Evolutionary conservation across 2,329 filamentous ascomycete species (phyloP).

Genomic region (Didymella pomorum): DNA sequence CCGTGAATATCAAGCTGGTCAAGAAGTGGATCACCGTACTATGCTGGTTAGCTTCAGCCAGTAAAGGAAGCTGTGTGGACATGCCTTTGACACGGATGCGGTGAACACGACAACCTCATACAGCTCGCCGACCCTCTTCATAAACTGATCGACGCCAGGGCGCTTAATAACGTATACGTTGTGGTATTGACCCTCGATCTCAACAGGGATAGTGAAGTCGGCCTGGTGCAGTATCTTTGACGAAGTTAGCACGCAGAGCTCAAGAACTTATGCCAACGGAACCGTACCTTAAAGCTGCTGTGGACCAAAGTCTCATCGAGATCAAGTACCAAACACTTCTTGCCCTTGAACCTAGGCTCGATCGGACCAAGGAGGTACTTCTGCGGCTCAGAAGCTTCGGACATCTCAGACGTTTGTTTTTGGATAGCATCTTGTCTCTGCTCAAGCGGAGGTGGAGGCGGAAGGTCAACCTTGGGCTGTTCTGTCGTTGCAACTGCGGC

Average conservation of each 20-base stretch:
- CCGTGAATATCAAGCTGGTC: slow-evolving; percentile 98
- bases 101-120: slow-evolving; percentile 99
- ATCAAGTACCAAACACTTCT: slow-evolving; percentile 94
- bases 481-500: slow-evolving; percentile 38
- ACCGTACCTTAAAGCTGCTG: slow-evolving; percentile 92
- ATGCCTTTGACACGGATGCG: slow-evolving; percentile 94
- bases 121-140: slow-evolving; percentile 96
- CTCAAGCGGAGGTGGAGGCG: slow-evolving; percentile 64
- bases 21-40: slow-evolving; percentile 95
- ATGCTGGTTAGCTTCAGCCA: slow-evolving; percentile 24
- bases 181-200: slow-evolving; percentile 98
- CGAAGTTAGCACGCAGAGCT: slow-evolving; percentile 23
- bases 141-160: slow-evolving; percentile 97
- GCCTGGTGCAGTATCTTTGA: slow-evolving; percentile 91
- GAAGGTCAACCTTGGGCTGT: slow-evolving; percentile 57
- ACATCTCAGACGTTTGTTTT: slow-evolving; percentile 53
- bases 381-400: slow-evolving; percentile 58
- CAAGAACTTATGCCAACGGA: neutral
- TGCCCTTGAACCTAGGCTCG: slow-evolving; percentile 78
- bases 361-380: slow-evolving; percentile 84
- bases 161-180: slow-evolving; percentile 99
- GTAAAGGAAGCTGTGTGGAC: slow-evolving; percentile 8
- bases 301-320: slow-evolving; percentile 96
- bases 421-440: slow-evolving; percentile 53
- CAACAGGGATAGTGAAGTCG: slow-evolving; percentile 98